Conservation (phyloP, 2,329 filamentous ascomycete species). For the Phoma sp. region DNA sequence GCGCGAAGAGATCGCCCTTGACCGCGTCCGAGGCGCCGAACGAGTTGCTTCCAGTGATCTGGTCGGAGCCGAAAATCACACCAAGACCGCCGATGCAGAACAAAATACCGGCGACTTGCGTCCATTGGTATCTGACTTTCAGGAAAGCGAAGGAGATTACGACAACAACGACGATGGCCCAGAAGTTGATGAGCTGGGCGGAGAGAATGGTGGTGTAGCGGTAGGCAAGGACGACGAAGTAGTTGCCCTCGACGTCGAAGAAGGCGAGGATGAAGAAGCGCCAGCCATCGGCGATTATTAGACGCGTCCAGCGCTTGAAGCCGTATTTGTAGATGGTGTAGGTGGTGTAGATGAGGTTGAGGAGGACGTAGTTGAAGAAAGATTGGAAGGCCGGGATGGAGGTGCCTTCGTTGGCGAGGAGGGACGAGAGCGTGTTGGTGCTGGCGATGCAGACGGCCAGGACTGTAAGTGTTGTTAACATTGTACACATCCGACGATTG, state of each 20-base stretch:
- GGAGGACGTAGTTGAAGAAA: constrained; percentile 89
- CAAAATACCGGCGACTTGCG: constrained; percentile 85
- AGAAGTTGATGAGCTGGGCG: constrained; percentile 97
- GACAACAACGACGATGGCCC: constrained; percentile 94
- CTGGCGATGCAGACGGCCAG: constrained; percentile 81
- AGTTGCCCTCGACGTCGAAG: constrained; percentile 95
- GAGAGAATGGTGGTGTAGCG: constrained; percentile 85
- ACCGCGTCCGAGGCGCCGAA: constrained; percentile 73
- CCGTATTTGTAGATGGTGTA: constrained; percentile 83
- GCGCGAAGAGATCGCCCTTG: constrained; percentile 91
- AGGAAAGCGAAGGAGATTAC: constrained; percentile 81
- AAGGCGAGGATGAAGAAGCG: constrained; percentile 90
- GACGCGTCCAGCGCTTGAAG: constrained; percentile 67
- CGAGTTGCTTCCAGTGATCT: constrained; percentile 77
- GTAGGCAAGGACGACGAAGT: constrained; percentile 96
- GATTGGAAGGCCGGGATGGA: constrained; percentile 95
- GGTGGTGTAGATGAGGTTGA: constrained; percentile 80
- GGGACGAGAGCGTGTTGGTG: constrained; percentile 86
- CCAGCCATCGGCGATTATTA: constrained; percentile 79
- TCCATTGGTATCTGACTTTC: constrained; percentile 84
- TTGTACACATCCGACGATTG: not conserved
- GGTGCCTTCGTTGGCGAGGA: constrained; percentile 71
- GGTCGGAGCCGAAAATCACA: constrained; percentile 83
- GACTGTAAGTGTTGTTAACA: constrained; percentile 22
- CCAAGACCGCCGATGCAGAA: constrained; percentile 92